Evolutionary conservation across 352 stramenopile species (phyloP), one percentile per base, ranked within the genome.

Genomic region (Pythium chondricola): DNA sequence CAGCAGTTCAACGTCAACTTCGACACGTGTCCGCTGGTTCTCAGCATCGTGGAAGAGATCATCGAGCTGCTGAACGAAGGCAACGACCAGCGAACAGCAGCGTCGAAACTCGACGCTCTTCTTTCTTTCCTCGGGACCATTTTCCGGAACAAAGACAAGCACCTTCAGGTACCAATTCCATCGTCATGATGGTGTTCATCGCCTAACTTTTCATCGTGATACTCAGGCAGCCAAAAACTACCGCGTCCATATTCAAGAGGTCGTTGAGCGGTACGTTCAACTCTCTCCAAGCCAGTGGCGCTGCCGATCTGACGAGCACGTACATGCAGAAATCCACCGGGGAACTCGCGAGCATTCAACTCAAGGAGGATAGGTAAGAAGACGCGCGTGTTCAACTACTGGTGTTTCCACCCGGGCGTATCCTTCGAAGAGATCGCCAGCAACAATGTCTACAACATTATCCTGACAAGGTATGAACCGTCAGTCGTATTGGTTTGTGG

Each of bases 321-420:
- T n/a, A n/a, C n/a, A n/a, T n/a, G n/a, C n/a, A n/a, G n/a, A n/a
- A n/a, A n/a, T n/a, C n/a, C n/a, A n/a, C n/a, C n/a, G n/a, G n/a
- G n/a, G n/a, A n/a, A n/a, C n/a, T 64, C 66, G 26, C 68, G 71
- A 5, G 42, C 71, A 2, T 86, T 88, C 38, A 82, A 82, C 37
- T 52, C 57, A 25, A 51, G 54, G 31, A 63, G 74, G 30, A 80
- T 70, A 41, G 75, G 68, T 44, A 80, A 85, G 2, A 82, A 63
- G 20, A 84, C 72, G 7, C 67, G 92, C 31, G 95, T 96, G 16
- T 88, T 99, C 43, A 96, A 96, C 57, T 99, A 98, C 67, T 99
- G 97, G 96, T 99, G 97, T 58, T 98, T 99, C 60, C 92, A 96
- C 46, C 95, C 97, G 9, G 88, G 91, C 8, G 77, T 99, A 1